Conservation (phyloP, 176 grass and related monocot species). For the Triticum monococcum region DNA sequence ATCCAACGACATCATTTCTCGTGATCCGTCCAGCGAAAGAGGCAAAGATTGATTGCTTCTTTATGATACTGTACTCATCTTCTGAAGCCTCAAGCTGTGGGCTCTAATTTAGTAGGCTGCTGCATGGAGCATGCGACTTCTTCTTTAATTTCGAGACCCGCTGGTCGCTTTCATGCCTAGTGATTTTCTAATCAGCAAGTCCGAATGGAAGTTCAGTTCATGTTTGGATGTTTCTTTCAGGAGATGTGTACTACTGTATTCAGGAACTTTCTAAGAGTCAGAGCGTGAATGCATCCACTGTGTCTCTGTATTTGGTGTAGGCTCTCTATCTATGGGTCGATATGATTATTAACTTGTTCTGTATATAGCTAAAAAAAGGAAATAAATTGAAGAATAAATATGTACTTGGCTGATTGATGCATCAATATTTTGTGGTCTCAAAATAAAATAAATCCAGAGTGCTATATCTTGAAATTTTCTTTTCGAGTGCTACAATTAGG, state of each 20-base stretch:
- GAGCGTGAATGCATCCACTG: slow-evolving; percentile 9
- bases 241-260: slow-evolving; percentile 9
- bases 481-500: background rate
- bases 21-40: slow-evolving; percentile 21
- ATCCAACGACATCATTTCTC: slow-evolving; percentile 28
- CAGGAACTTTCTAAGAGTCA: slow-evolving; percentile 23
- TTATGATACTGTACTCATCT: background rate
- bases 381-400: background rate
- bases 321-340: background rate
- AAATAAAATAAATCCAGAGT: background rate
- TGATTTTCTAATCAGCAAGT: slow-evolving; percentile 21
- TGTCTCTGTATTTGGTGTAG: slow-evolving; percentile 26
- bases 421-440: background rate
- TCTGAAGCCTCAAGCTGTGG: slow-evolving; percentile 4
- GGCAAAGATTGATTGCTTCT: slow-evolving; percentile 35
- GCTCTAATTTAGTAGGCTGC: background rate
- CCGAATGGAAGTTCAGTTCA: slow-evolving; percentile 26
- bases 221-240: slow-evolving; percentile 21
- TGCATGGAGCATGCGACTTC: slow-evolving; percentile 18
- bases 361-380: background rate
- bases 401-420: background rate
- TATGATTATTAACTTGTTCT: background rate
- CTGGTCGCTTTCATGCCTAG: slow-evolving; percentile 16
- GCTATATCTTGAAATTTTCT: too few relatives aligned
- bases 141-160: slow-evolving; percentile 31